phyloP scores from a whole-genome alignment of 495 filamentous ascomycete genomes.

The Beverwykella pulmonaria region DNA sequence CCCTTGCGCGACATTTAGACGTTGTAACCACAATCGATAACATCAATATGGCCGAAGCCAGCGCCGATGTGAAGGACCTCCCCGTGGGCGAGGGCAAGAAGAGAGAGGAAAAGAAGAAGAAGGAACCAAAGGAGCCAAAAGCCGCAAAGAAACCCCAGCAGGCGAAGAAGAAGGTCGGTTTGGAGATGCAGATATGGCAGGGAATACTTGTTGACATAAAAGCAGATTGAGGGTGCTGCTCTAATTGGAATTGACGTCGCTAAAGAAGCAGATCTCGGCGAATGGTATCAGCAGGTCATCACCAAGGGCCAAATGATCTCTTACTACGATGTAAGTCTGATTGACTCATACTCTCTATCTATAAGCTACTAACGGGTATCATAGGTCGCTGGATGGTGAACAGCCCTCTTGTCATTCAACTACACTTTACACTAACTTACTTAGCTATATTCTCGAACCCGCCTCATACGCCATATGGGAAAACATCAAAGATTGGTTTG shows the following conservation, averaged over 20 bases:
- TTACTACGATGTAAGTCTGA: constrained; percentile 92
- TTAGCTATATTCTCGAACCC: constrained; percentile 74
- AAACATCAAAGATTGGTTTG: constrained; percentile 86
- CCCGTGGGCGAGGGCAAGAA: constrained; percentile 30
- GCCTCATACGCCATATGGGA: constrained; percentile 91
- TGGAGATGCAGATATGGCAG: neutral
- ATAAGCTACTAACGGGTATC: neutral
- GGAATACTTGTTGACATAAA: neutral
- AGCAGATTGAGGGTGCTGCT: constrained; percentile 1
- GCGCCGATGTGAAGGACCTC: constrained; percentile 33
- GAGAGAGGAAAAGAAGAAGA: constrained; percentile 10
- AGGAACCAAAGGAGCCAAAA: constrained; percentile 19
- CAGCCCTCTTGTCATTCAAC: neutral
- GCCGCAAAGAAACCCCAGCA: constrained; percentile 31
- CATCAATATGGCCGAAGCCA: constrained; percentile 30
- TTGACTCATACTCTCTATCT: constrained; percentile 54
- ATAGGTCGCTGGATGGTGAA: constrained; percentile 27
- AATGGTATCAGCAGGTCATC: constrained; percentile 95
- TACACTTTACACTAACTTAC: neutral
- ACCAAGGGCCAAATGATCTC: constrained; percentile 94
- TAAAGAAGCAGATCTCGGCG: constrained; percentile 85
- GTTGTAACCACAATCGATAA: neutral
- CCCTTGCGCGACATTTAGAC: no score
- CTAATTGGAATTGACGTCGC: constrained; percentile 83
- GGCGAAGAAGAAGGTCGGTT: constrained; percentile 33